Evolutionary conservation across 2,329 filamentous ascomycete genomes (phyloP).

Genomic region (Coniochaeta prunicola): DNA sequence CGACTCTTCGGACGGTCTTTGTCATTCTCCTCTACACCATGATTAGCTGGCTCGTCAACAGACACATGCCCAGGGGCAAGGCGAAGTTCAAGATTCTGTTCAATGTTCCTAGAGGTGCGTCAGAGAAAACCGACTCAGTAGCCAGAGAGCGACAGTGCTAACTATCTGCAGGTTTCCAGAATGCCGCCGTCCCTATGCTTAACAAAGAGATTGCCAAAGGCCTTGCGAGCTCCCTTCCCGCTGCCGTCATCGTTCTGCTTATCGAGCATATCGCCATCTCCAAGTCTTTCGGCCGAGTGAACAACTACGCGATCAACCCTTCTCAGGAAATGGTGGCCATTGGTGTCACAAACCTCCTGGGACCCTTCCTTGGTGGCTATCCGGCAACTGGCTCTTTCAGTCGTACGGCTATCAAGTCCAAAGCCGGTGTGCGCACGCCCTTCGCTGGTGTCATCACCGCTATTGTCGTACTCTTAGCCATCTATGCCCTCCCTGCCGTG

Average conservation of each 20-base stretch:
- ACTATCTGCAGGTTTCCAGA: slow-evolving; percentile 58
- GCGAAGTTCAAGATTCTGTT: slow-evolving; percentile 70
- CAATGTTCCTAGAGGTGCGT: slow-evolving; percentile 66
- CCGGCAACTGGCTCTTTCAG: slow-evolving; percentile 94
- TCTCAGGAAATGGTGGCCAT: slow-evolving; percentile 96
- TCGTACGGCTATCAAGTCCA: slow-evolving; percentile 93
- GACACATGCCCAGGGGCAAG: slow-evolving; percentile 47
- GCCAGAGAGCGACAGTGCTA: slow-evolving; percentile 7
- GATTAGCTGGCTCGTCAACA: slow-evolving; percentile 81
- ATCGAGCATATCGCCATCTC: slow-evolving; percentile 97
- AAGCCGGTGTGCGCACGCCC: slow-evolving; percentile 88
- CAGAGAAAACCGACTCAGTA: neutral
- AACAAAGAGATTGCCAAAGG: slow-evolving; percentile 57
- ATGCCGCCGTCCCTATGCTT: slow-evolving; percentile 67
- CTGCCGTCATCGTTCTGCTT: slow-evolving; percentile 84
- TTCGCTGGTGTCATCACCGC: slow-evolving; percentile 87
- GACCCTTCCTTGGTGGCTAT: slow-evolving; percentile 86
- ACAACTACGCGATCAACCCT: slow-evolving; percentile 93
- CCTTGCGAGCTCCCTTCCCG: slow-evolving; percentile 69
- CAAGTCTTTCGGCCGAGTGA: slow-evolving; percentile 91
- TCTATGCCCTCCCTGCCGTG: slow-evolving; percentile 79
- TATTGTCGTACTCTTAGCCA: slow-evolving; percentile 75
- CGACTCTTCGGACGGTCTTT: slow-evolving; percentile 83
- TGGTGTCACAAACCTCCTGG: slow-evolving; percentile 81
- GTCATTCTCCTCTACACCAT: slow-evolving; percentile 88